phyloP scores from a whole-genome alignment of 106 monocot species.

The Narthecium ossifragum region DNA sequence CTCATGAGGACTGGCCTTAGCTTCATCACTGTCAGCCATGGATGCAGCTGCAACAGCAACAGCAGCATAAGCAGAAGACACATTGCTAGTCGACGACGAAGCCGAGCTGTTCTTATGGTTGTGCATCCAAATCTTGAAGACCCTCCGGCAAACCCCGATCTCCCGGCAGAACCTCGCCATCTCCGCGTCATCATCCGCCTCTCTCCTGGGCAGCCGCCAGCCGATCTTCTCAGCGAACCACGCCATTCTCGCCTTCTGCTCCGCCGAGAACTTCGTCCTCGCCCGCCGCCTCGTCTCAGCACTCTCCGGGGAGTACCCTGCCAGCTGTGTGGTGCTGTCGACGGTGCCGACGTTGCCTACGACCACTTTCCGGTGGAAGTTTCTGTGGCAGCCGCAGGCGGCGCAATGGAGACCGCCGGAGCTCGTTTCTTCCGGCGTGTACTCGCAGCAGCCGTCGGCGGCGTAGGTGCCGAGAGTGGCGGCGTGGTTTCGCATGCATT shows the following conservation, averaged over 20 bases:
- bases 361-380: slow-evolving; percentile 61
- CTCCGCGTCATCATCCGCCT: slow-evolving; percentile 26
- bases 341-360: not conserved
- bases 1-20: not conserved
- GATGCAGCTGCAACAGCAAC: not conserved
- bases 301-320: not conserved
- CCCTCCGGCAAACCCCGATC: slow-evolving; percentile 46
- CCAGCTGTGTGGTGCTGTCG: not conserved
- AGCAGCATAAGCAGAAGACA: not conserved
- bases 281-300: slow-evolving; percentile 14
- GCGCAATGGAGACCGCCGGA: slow-evolving; percentile 24
- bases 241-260: slow-evolving; percentile 62
- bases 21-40: not conserved
- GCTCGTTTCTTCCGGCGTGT: slow-evolving; percentile 29
- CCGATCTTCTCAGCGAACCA: slow-evolving; percentile 49
- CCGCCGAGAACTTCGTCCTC: slow-evolving; percentile 55
- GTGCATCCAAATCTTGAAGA: slow-evolving; percentile 69
- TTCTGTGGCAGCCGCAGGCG: slow-evolving; percentile 73
- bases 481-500: slow-evolving; percentile 76
- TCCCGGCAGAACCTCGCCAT: slow-evolving; percentile 48
- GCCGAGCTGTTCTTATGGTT: slow-evolving; percentile 28
- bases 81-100: not conserved
- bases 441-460: slow-evolving; percentile 67
- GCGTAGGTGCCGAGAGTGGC: slow-evolving; percentile 60
- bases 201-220: slow-evolving; percentile 37